A percentile compares a stretch with the other conserved stretches of the same genome.
phyloP scores from a whole-genome alignment of 352 stramenopile species.

The Pythium myriotylum region DNA sequence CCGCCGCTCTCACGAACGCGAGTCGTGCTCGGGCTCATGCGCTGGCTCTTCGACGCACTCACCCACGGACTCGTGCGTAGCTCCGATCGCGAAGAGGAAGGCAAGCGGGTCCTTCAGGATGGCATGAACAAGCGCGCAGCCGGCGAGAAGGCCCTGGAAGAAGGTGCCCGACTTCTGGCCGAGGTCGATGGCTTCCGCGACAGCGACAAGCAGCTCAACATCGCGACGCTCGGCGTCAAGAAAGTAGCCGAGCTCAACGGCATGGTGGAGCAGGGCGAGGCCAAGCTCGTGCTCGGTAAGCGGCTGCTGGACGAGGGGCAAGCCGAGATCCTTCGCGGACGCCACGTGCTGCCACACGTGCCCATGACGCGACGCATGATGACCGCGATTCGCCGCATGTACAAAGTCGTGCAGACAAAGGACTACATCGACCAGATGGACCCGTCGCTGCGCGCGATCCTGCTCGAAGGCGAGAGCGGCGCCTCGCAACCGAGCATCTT shows the following conservation, averaged over 20 bases:
- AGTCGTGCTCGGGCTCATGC: slow-evolving; percentile 60
- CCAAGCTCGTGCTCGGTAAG: slow-evolving; percentile 32
- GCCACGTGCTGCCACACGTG: slow-evolving; percentile 36
- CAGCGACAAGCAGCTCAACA: slow-evolving; percentile 34
- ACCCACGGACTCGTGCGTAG: slow-evolving; percentile 68
- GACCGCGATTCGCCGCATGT: slow-evolving; percentile 37
- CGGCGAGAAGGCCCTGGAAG: slow-evolving; percentile 50
- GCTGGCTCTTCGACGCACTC: slow-evolving; percentile 71
- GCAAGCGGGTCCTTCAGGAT: slow-evolving; percentile 58
- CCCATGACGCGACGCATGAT: slow-evolving; percentile 40
- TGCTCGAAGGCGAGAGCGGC: slow-evolving; percentile 27
- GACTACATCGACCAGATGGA: slow-evolving; percentile 48
- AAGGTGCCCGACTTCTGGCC: slow-evolving; percentile 37
- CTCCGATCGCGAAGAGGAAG: slow-evolving; percentile 65
- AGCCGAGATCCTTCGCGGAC: slow-evolving; percentile 27
- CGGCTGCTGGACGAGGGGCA: slow-evolving; percentile 31
- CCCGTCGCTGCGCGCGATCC: slow-evolving; percentile 32
- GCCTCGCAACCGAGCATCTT: slow-evolving; percentile 27
- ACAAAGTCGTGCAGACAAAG: slow-evolving; percentile 47
- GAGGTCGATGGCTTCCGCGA: slow-evolving; percentile 34
- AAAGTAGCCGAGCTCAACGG: slow-evolving; percentile 39
- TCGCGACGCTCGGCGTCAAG: slow-evolving; percentile 33
- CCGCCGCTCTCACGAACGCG: slow-evolving; percentile 41
- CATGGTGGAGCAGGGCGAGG: slow-evolving; percentile 35
- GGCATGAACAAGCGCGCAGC: slow-evolving; percentile 56